Base-by-base conservation (phyloP, 768 basidiomycete genomes). In the Rossbeevera mucosa region DNA sequence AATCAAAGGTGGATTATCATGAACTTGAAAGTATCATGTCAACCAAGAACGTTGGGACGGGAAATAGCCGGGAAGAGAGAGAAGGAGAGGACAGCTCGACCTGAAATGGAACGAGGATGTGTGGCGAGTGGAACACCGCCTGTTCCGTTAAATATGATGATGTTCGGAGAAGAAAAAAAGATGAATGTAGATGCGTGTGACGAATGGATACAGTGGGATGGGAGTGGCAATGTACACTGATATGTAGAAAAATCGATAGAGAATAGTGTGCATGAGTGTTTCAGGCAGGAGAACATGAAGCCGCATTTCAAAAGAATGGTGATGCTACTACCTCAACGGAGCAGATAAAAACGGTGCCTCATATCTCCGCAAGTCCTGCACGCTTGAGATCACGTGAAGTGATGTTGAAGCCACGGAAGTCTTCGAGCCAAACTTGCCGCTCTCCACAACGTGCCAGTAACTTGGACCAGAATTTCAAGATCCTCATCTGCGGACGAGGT, bases 371-470 rank as follows among this genome's bases (percentile, higher is more conserved):
- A 11, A 68, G 60, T 20, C 66, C 66, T 7, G 72, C 74, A 4
- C 74, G 69, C 46, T 66, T 67, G 11, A 77, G 66, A 45, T 73
- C 72, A 47, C 76, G 70, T 48, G 65, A 57, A 25, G 79, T 82
- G 53, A 86, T 72, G 63, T 83, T 83, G 18, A 79, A 70, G 16
- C 86, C 86, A 1, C 65, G 64, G 57, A 76, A 84, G 63, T 86
- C 83, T 69, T 88, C 83, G 47, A 88, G 65, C 76, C 79, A 82
- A 52, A 88, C 82, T 30, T 72, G 76, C 7, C 77, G 72, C 55
- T 72, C 74, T 44, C 72, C 69, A 65, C 85, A 86, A 52, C 74
- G 66, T 44, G 68, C 66, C 44, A 82, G 62, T 42, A 82, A 77
- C 31, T 69, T 66, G 50, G 68, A 67, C 80, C 80, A 82, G 51